Evolutionary conservation across 352 stramenopile genomes (phyloP), one percentile per base, ranked within the genome.

Genomic region (Hyaloperonospora arabidopsidis): DNA sequence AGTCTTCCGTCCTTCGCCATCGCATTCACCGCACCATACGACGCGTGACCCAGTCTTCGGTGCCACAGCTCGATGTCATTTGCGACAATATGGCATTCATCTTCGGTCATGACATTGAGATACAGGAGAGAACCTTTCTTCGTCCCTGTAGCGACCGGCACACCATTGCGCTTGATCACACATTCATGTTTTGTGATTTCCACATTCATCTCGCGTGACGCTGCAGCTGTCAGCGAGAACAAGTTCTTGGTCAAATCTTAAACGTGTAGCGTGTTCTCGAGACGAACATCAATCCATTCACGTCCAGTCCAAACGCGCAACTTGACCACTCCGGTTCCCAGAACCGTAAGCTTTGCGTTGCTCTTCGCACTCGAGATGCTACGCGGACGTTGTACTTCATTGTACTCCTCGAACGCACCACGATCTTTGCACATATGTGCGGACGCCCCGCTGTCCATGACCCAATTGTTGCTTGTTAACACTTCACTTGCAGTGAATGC

Each of bases 201-300:
- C 4, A 48, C 41, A 12, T 7, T 48, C 41, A 48, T 48, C 1
- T 22, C 41, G 18, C 41, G 21, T 7, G 23, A 8, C 18, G 19
- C 21, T 5, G 21, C 41, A 17, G 41, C 21, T 3, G 41, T 48
- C 2, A 48, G 41, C 13, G 6, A 48, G 13, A 48, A 34, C 21
- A 48, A 14, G 11, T 48, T 48, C 41, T 48, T 46, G 18, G 5
- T 29, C 18, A 29, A 11, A 29, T 46, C 40, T 28, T 48, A 22
- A 12, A 48, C 41, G 12, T 48, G 41, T 2, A 48, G 41, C 1
- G 41, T 34, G 21, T 48, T 48, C 19, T 48, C 41, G 32, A 38
- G 32, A 13, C 32, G 32, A 38, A 13, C 13, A 13, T 38, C 32
- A 13, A 38, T 38, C 32, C 32, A 38, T 13, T 7, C 32, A 38